phyloP scores from a whole-genome alignment of 2,329 filamentous ascomycete genomes.

The Trichoderma asperellum region DNA sequence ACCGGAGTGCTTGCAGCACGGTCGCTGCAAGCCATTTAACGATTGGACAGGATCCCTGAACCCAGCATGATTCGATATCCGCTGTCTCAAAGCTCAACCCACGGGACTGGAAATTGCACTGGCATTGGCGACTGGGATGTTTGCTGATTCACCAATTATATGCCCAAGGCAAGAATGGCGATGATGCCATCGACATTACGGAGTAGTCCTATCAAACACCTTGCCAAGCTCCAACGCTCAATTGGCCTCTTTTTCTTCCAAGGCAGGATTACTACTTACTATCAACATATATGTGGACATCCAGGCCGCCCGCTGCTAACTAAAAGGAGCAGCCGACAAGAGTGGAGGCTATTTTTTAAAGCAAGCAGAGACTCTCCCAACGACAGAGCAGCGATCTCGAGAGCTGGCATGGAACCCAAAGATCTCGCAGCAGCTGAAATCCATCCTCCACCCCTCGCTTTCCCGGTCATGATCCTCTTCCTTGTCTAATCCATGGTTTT shows the following conservation, averaged over 20 bases:
- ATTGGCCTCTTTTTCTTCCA: not conserved
- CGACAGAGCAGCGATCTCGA: not conserved
- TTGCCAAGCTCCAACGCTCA: not conserved
- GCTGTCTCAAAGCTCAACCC: not conserved
- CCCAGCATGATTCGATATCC: not conserved
- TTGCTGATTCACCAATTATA: not conserved
- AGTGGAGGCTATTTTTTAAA: not conserved
- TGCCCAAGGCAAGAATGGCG: not conserved
- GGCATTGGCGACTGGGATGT: not conserved
- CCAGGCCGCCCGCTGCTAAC: not conserved
- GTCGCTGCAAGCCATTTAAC: constrained; percentile 21
- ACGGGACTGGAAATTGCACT: not conserved
- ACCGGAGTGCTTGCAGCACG: constrained; percentile 12
- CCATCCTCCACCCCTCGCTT: not conserved
- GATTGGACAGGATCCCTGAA: constrained; percentile 1
- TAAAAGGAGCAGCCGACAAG: not conserved
- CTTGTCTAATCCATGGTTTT: not conserved
- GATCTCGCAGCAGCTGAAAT: not conserved
- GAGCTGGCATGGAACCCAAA: not conserved
- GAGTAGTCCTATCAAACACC: not conserved
- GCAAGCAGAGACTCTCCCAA: not conserved
- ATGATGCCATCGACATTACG: not conserved
- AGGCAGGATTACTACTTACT: not conserved
- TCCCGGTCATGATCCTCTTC: not conserved
- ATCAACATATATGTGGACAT: not conserved